These are phyloP conservation scores for Trametes maxima DNA, from an alignment of 768 basidiomycete genomes.

Conservation along the genomic window DNA sequence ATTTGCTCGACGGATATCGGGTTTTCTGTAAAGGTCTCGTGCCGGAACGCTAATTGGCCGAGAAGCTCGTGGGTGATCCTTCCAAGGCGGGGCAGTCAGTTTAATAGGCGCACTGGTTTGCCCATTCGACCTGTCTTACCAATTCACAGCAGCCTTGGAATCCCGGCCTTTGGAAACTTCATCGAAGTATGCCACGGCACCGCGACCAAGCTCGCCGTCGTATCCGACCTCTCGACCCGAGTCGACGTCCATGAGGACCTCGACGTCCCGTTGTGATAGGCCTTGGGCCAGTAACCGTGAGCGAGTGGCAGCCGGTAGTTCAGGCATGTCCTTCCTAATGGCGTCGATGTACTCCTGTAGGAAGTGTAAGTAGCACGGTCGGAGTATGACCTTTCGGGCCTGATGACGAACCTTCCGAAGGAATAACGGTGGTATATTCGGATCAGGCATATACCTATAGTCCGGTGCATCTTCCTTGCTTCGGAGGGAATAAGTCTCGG, in stretches of 20 bases:
- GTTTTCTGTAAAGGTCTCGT: constrained; percentile 58
- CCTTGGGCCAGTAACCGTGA: constrained; percentile 56
- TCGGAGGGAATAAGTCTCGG: constrained; percentile 80
- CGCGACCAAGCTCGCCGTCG: constrained; percentile 54
- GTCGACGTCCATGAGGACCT: constrained; percentile 77
- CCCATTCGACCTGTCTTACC: constrained; percentile 49
- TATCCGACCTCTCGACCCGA: constrained; percentile 60
- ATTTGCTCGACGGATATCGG: constrained; percentile 64
- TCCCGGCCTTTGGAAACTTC: constrained; percentile 58
- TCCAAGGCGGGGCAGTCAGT: neutral
- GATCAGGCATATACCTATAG: constrained; percentile 98
- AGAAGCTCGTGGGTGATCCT: constrained; percentile 92
- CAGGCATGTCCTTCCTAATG: constrained; percentile 62
- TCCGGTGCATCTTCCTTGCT: constrained; percentile 95
- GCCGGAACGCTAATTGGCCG: constrained; percentile 68
- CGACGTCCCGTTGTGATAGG: constrained; percentile 64
- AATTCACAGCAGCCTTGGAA: constrained; percentile 79
- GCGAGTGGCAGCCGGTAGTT: constrained; percentile 70
- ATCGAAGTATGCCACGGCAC: constrained; percentile 83
- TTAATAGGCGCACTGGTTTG: too few species aligned
- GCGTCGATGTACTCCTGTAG: constrained; percentile 62
- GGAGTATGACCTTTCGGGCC: neutral
- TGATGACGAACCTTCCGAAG: constrained; percentile 41
- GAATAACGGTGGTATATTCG: constrained; percentile 80
- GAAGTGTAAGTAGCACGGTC: neutral